Evolutionary conservation across 2,329 filamentous ascomycete genomes (phyloP), one percentile per base, ranked within the genome.

Genomic region (Verticillium klebahnii): DNA sequence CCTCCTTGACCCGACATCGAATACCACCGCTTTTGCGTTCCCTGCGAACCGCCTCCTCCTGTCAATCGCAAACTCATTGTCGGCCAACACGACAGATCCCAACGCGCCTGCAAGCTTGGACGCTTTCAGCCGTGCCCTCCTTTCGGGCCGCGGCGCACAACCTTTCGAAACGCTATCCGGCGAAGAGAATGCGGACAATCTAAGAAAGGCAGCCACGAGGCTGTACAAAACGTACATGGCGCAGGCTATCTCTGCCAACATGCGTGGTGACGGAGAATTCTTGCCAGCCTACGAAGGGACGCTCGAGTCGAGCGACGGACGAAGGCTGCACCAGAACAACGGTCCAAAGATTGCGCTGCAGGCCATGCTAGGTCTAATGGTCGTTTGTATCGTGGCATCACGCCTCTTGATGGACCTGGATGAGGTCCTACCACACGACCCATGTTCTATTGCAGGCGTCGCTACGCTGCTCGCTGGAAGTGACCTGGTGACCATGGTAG

Each of bases 291-390:
- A 63, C 61, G 62, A 60, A 2, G 67, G 68, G 15, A 62, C 39
- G 1, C 19, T 65, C 29, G 55, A 57, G 36, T 57, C 61, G 23
- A 23, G 56, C 5, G 60, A 61, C 23, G 59, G 59, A 19, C 57
- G 56, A 1, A 61, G 70, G 12, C 50, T 74, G 2, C 61, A 63
- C n/a, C 70, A 72, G 60, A 71, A 71, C 32, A 59, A 59, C 8
- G 61, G 52, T 1, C 67, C 69, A 19, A 74, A 73, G 57, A 63
- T 72, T 40, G 68, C 69, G 1, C 59, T 73, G n/a, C 70, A 73
- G 56, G 66, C 66, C 8, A 67, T 72, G 59, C 60, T 74, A n/a
- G 69, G 65, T 11, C 58, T 70, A 56, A 73, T 73, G 67, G 65
- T 68, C 8, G 56, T 68, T 1, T 70, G 68, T 32, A 68, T 66